phyloP scores from a whole-genome alignment of 73 alveolate genomes.

The Effrenium voratum region DNA sequence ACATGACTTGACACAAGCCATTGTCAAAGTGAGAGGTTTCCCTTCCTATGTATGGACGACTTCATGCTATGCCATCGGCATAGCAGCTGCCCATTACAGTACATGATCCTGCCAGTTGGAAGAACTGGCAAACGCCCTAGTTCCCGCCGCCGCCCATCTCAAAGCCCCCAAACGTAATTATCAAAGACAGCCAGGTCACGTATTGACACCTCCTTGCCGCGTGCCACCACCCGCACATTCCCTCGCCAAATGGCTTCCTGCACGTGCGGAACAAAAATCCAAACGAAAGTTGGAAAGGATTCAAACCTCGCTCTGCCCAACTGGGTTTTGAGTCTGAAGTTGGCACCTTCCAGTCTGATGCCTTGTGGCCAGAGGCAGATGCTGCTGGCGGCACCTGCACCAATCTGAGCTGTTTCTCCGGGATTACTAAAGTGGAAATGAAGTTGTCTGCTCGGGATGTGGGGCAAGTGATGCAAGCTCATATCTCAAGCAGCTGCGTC shows the following conservation, averaged over 20 bases:
- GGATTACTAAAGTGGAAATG: not conserved
- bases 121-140: too few relatives aligned
- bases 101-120: too few relatives aligned
- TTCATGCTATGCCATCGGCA: too few relatives aligned
- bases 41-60: too few relatives aligned
- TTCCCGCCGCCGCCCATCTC: too few relatives aligned
- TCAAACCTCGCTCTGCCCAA: not conserved
- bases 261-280: not conserved
- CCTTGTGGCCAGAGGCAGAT: conserved; percentile 71
- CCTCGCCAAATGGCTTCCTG: conserved; percentile 93
- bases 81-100: too few relatives aligned
- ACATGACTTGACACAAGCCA: not conserved
- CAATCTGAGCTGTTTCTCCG: not conserved
- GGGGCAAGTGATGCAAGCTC: not conserved
- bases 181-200: conserved; percentile 21
- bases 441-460: too few relatives aligned
- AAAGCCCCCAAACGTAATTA: too few relatives aligned
- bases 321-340: not conserved
- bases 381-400: conserved; percentile 87
- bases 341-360: conserved; percentile 74
- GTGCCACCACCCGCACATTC: conserved; percentile 46
- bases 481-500: not conserved
- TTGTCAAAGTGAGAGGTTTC: too few relatives aligned
- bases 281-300: not conserved
- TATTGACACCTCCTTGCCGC: conserved; percentile 56